These are phyloP conservation scores for Plasmodium knowlesi DNA, from an alignment of 169 alveolate genomes.

Conservation along the genomic window DNA sequence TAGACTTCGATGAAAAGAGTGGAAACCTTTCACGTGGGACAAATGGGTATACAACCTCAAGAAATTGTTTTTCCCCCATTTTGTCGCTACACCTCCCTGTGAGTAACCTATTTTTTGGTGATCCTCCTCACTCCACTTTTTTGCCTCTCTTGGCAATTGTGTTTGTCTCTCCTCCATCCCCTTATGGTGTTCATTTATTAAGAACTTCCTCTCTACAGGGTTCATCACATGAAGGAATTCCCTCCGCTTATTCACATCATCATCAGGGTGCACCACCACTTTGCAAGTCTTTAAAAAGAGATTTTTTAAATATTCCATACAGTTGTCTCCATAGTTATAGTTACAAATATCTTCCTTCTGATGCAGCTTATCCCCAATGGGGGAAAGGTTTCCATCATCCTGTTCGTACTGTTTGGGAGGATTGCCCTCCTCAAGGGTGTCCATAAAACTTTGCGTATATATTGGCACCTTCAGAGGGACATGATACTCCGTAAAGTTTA, in stretches of 20 bases:
- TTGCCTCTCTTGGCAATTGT: not conserved
- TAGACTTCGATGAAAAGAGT: not conserved
- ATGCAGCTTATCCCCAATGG: not conserved
- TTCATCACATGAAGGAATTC: not conserved
- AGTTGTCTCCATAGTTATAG: conserved; percentile 3
- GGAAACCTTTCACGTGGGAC: not conserved
- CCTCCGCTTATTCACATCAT: not conserved
- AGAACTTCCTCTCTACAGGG: not conserved
- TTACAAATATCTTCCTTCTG: not conserved
- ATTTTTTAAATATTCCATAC: conserved; percentile 5
- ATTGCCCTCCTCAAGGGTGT: not conserved
- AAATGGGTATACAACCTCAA: not conserved
- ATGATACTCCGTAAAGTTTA: not conserved
- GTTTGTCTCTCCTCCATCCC: not conserved
- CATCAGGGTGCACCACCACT: not conserved
- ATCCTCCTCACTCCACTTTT: not conserved
- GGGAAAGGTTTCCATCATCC: not conserved
- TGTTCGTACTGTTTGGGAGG: not conserved
- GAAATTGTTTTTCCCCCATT: not conserved
- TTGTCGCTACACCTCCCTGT: not conserved
- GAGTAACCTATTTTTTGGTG: not conserved
- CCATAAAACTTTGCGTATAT: not conserved
- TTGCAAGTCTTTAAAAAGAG: conserved; percentile 1
- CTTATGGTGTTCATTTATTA: not conserved
- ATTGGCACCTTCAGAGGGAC: not conserved